These are phyloP conservation scores for Xylaria digitata DNA, from an alignment of 2,329 filamentous ascomycete genomes.

Conservation along the genomic window DNA sequence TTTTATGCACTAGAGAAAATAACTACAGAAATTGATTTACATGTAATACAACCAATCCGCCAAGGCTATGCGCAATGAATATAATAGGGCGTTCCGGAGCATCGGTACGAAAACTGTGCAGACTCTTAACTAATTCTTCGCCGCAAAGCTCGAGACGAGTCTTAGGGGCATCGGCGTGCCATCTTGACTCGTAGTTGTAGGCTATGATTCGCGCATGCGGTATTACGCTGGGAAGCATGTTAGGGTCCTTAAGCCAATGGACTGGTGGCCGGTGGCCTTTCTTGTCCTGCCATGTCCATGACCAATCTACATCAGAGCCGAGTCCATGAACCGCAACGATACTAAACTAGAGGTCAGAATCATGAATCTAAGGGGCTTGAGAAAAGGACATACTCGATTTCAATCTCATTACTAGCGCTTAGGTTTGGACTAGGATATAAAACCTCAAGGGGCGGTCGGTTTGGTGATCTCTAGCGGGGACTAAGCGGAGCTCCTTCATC, in stretches of 20 bases:
- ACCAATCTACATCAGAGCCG: slow-evolving; percentile 29
- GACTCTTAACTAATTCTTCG: slow-evolving; percentile 24
- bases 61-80: too few relatives aligned
- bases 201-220: slow-evolving; percentile 31
- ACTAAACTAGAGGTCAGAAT: slow-evolving; percentile 13
- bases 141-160: slow-evolving; percentile 31
- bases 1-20: not conserved
- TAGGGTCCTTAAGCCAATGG: slow-evolving; percentile 33
- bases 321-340: slow-evolving; percentile 31
- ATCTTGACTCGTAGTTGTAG: slow-evolving; percentile 32
- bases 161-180: slow-evolving; percentile 24
- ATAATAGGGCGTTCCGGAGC: slow-evolving; percentile 3
- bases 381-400: slow-evolving; percentile 22
- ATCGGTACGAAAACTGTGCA: slow-evolving; percentile 22
- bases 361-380: not conserved
- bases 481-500: not conserved
- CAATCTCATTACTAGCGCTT: not conserved
- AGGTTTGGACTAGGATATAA: slow-evolving; percentile 17
- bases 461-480: slow-evolving; percentile 4
- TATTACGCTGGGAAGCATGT: slow-evolving; percentile 33
- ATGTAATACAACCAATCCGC: not conserved
- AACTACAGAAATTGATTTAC: not conserved
- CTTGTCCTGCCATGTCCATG: slow-evolving; percentile 33
- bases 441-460: slow-evolving; percentile 27
- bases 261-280: slow-evolving; percentile 8